phyloP scores from a whole-genome alignment of 306 rosid species.

The Amphicarpaea edgeworthii region DNA sequence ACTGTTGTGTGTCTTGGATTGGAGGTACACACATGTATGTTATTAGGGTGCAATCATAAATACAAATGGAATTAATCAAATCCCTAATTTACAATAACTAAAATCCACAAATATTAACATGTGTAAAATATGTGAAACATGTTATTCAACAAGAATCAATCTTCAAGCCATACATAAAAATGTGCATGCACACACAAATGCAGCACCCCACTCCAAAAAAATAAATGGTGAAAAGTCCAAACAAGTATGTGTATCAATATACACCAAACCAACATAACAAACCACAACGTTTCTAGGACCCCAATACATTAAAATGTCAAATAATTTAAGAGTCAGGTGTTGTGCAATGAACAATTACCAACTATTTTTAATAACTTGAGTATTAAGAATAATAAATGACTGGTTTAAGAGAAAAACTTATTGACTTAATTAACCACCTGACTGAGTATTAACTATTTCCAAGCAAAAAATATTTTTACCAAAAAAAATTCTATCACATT shows the following conservation, averaged over 20 bases:
- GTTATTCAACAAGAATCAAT: neutral
- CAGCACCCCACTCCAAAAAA: neutral
- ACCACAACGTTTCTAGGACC: neutral
- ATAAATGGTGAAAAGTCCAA: conserved; percentile 11
- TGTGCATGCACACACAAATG: neutral
- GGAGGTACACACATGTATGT: too few relatives aligned
- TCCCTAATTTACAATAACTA: too few relatives aligned
- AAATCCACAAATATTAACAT: too few relatives aligned
- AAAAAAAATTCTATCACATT: neutral
- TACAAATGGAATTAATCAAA: too few relatives aligned
- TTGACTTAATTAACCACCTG: neutral
- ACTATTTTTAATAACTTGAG: neutral
- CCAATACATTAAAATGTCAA: neutral
- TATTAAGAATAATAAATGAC: neutral
- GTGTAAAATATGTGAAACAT: too few relatives aligned
- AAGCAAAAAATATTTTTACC: neutral
- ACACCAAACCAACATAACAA: conserved; percentile 12
- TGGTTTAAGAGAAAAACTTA: neutral
- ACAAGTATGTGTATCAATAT: conserved; percentile 7
- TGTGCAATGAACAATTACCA: neutral
- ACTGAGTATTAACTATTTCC: neutral
- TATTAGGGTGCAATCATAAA: too few relatives aligned
- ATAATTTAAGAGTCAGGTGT: neutral
- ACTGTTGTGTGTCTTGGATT: too few relatives aligned
- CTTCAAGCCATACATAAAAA: neutral